Evolutionary conservation across 345 rosid species (phyloP), one percentile per base, ranked within the genome.

Genomic region (Eutrema japonicum): DNA sequence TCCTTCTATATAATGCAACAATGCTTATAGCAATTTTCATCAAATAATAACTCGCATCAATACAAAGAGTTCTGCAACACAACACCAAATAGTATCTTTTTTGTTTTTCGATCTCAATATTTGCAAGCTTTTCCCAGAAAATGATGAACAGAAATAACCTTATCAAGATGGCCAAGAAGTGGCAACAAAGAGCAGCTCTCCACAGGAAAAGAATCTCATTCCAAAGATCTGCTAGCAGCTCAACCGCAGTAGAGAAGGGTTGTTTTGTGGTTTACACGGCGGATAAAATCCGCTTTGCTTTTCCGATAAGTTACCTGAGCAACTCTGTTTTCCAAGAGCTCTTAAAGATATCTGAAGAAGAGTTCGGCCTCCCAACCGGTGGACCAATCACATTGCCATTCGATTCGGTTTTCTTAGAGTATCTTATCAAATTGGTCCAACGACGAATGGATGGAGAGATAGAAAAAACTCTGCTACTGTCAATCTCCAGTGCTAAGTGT

Each of bases 161-260:
- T 2, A 27, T 71, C 18, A 71, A 71, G 51, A 48, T 61, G 58
- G 59, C 67, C 22, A 71, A 12, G 63, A 77, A 77, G 30, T 77
- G 80, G 80, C 80, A 50, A 66, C 71, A 62, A 0, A 50, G 51
- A 65, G 72, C 67, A 32, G 80, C 68, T n/a, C 5, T 58, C 0
- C 7, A 0, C 27, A 71, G 80, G 43, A 77, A 48, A 18, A 64
- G 35, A 11, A 49, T 49, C 8, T 65, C 69, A 18, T 35, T 35
- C 2, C 33, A 48, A 0, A 64, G 32, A 7, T 35, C 12, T 11
- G 4, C 13, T 37, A 22, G 9, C 14, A 42, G 22, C 33, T 70
- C 65, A 54, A 10, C 71, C 32, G 32, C 32, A 3, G 32, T 30
- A 30, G 32, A 30, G 4, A 30, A 30, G 32, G 32, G 32, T 3